Conservation (phyloP, 768 basidiomycete species). For the Lactarius pseudohatsudake region DNA sequence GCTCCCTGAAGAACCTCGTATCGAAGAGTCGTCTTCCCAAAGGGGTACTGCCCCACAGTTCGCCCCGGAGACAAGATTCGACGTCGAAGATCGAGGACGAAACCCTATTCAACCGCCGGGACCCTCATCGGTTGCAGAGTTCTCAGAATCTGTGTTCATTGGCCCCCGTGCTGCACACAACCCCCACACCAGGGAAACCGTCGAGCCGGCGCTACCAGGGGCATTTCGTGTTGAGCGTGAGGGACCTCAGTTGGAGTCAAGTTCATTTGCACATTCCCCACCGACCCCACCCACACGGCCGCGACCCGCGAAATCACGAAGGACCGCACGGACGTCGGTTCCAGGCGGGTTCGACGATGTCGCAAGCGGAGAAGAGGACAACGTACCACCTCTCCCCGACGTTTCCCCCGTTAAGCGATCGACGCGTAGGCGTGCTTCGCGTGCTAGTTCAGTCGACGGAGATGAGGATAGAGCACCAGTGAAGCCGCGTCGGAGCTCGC, state of each 20-base stretch:
- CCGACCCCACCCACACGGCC: constrained; percentile 23
- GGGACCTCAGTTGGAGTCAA: constrained; percentile 5
- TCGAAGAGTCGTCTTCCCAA: neutral
- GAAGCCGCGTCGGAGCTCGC: constrained; percentile 28
- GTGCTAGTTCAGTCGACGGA: constrained; percentile 15
- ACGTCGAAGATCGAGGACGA: constrained; percentile 5
- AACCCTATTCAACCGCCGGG: neutral
- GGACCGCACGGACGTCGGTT: constrained; percentile 18
- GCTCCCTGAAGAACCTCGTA: neutral
- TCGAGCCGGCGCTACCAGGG: constrained; percentile 21
- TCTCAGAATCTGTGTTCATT: constrained; percentile 22
- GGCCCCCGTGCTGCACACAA: constrained; percentile 1
- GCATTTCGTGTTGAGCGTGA: constrained; percentile 19
- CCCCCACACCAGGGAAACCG: constrained; percentile 12
- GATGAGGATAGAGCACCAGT: constrained; percentile 14
- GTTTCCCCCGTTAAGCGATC: constrained; percentile 26
- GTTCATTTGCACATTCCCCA: constrained; percentile 15
- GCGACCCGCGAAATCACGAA: constrained; percentile 23
- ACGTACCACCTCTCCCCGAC: constrained; percentile 24
- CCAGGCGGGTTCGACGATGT: constrained; percentile 22
- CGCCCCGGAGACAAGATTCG: constrained; percentile 1
- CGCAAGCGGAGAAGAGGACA: constrained; percentile 27
- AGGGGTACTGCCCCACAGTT: neutral
- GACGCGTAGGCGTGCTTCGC: constrained; percentile 16
- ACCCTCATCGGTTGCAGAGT: constrained; percentile 13